Evolutionary conservation across 1,284 basidiomycete genomes (phyloP).

Genomic region (Rhodotorula sp.): DNA sequence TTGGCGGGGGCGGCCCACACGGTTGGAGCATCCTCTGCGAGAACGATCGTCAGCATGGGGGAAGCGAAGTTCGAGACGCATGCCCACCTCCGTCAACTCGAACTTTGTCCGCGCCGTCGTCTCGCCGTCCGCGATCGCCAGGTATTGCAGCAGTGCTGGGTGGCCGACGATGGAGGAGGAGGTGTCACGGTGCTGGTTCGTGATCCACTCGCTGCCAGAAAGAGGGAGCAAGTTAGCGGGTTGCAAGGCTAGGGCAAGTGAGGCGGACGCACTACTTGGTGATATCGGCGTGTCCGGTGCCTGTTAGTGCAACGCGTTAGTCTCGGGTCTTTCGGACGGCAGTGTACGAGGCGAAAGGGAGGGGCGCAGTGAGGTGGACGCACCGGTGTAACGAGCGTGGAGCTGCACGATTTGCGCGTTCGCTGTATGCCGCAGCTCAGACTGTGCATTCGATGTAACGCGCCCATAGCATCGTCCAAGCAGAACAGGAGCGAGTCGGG

Average conservation of each 20-base stretch:
- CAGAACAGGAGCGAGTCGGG: neutral
- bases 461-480: neutral
- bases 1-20: slow-evolving; percentile 87
- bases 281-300: slow-evolving; percentile 81
- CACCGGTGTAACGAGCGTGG: slow-evolving; percentile 89
- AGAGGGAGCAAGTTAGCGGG: slow-evolving; percentile 1
- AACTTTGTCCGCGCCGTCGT: slow-evolving; percentile 84
- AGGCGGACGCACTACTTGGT: slow-evolving; percentile 75
- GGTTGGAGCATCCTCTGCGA: slow-evolving; percentile 93
- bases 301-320: neutral
- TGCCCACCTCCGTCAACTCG: slow-evolving; percentile 87
- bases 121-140: slow-evolving; percentile 91
- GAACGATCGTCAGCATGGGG: neutral
- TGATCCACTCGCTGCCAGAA: slow-evolving; percentile 82
- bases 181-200: slow-evolving; percentile 95
- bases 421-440: slow-evolving; percentile 83
- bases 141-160: slow-evolving; percentile 76
- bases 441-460: slow-evolving; percentile 51
- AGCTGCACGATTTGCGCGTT: slow-evolving; percentile 91
- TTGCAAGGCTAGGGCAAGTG: neutral
- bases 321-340: too few relatives aligned
- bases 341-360: neutral
- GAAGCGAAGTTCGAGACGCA: neutral
- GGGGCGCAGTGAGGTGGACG: neutral
- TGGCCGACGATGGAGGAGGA: slow-evolving; percentile 89